A percentile compares a stretch with the other conserved stretches of the same genome.
phyloP scores from a whole-genome alignment of 176 grass and related monocot species.

The Carex parvula region DNA sequence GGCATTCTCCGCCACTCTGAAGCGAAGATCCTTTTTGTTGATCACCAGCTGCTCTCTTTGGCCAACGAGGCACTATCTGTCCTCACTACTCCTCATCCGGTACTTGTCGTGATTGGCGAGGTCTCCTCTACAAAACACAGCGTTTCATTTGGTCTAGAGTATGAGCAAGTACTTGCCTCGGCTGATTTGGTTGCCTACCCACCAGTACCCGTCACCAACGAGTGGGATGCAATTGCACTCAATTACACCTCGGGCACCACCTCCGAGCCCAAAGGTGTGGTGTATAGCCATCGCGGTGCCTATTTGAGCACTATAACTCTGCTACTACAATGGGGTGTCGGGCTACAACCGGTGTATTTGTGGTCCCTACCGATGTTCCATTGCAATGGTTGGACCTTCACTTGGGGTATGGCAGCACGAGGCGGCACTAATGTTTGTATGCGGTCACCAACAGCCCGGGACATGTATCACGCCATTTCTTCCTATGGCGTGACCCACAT shows the following conservation, averaged over 20 bases:
- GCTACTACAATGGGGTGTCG: constrained; percentile 58
- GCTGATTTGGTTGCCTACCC: constrained; percentile 28
- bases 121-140: constrained; percentile 11
- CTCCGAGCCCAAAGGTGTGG: constrained; percentile 59
- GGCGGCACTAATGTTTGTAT: constrained; percentile 60
- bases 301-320: constrained; percentile 52
- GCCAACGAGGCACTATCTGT: constrained; percentile 31
- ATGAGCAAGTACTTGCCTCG: constrained; percentile 37
- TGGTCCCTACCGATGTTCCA: constrained; percentile 78
- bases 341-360: constrained; percentile 48
- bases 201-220: constrained; percentile 34
- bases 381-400: constrained; percentile 74
- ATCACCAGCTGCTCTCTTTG: constrained; percentile 38
- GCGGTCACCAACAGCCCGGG: constrained; percentile 25
- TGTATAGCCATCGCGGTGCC: constrained; percentile 67
- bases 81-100: constrained; percentile 14
- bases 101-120: constrained; percentile 45
- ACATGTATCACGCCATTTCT: constrained; percentile 45
- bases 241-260: constrained; percentile 79
- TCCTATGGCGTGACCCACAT: constrained; percentile 54
- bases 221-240: constrained; percentile 62
- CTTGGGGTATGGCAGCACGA: constrained; percentile 61
- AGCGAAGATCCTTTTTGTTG: constrained; percentile 54
- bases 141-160: constrained; percentile 20
- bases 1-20: constrained; percentile 38